Base-by-base conservation (phyloP, 2,329 filamentous ascomycete genomes). In the Trichoderma pleuroti region DNA sequence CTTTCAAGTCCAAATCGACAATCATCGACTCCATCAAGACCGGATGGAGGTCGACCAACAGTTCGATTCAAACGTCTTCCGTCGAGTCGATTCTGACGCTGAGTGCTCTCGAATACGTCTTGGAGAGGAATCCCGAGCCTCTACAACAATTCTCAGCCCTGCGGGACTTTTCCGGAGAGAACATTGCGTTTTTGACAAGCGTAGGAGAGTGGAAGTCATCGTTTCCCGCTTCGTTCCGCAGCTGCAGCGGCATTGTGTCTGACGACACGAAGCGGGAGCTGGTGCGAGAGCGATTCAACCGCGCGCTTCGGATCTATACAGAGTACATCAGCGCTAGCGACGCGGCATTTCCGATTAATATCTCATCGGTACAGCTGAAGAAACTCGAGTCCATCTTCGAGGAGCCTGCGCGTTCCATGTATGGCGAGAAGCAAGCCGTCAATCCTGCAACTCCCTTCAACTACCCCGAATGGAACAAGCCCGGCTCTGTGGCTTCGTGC, bases 261-360 rank as follows among this genome's bases (percentile, higher is more conserved):
- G 74, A 76, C 7, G 57, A 70, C 42, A 77, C 62, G 68, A 75
- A 49, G 63, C 74, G 71, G 39, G 80, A 79, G 30, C 78, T 77
- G 24, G 79, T 78, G 1, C 83, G 82, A 18, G 81, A 86, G 64
- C 81, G 84, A 16, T 92, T 88, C 79, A 86, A 86, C 72, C 80
- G 82, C 14, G 90, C 89, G 0, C 80, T 91, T 1, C 81, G 83
- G 67, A 90, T 92, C 75, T 92, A 90, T 76, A 82, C 83, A 62
- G 84, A 86, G 46, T 90, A 89, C 75, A 83, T 92, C 77, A 87
- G 87, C 74, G 80, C 85, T 1, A 81, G 82, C 7, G 86, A 89
- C 56, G 89, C 90, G 57, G 85, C 88, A 54, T 91, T 91, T 71
- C 88, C 87, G 11, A 84, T 92, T 76, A 92, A 92, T 77, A 84